Evolutionary conservation across 352 stramenopile species (phyloP).

Genomic region (Globisporangium canariense): DNA sequence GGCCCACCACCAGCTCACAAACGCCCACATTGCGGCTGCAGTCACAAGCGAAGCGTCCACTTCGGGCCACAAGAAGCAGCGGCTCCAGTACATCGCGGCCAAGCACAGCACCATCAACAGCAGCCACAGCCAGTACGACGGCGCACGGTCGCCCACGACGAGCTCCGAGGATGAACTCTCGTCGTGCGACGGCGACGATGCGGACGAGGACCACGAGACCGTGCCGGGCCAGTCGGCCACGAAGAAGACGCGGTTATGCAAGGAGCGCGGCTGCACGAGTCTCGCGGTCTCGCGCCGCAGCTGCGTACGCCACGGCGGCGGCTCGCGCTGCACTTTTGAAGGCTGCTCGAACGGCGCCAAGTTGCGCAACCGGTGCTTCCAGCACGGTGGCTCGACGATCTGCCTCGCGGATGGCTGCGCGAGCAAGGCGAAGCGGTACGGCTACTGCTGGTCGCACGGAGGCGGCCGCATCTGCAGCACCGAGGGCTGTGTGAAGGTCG

Average conservation of each 20-base stretch:
- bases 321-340: constrained; percentile 32
- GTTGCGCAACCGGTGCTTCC: constrained; percentile 40
- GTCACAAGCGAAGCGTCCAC: not conserved
- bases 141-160: constrained; percentile 17
- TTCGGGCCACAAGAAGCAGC: constrained; percentile 3
- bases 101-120: constrained; percentile 1
- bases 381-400: constrained; percentile 36
- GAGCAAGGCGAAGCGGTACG: constrained; percentile 40
- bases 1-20: not conserved
- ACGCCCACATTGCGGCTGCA: not conserved
- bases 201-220: constrained; percentile 11
- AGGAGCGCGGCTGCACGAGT: constrained; percentile 31
- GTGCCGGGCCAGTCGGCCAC: constrained; percentile 22
- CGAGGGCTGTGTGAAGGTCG: constrained; percentile 37
- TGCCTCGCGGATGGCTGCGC: constrained; percentile 29
- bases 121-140: constrained; percentile 15
- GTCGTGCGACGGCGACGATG: constrained; percentile 19
- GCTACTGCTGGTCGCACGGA: constrained; percentile 41
- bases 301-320: constrained; percentile 38
- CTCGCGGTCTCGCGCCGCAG: constrained; percentile 34
- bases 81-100: not conserved
- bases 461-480: constrained; percentile 37
- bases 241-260: constrained; percentile 41
- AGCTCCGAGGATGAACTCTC: constrained; percentile 14
- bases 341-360: constrained; percentile 39